Evolutionary conservation across 1,284 basidiomycete species (phyloP).

Genomic region (Pulchroboletus neoregius): DNA sequence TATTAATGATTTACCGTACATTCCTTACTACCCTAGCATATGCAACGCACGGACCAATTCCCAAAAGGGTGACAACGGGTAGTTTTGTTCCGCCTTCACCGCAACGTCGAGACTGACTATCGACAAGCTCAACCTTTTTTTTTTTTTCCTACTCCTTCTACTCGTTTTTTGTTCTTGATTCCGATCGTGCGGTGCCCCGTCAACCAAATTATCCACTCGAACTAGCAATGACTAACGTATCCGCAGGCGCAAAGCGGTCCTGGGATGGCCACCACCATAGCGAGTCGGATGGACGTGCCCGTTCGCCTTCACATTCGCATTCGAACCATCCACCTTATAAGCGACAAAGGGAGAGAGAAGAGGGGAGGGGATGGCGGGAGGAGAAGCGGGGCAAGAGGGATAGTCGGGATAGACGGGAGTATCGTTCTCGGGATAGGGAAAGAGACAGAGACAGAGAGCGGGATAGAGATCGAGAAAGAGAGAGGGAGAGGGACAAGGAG

Average conservation of each 20-base stretch:
- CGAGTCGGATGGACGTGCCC: constrained; percentile 36
- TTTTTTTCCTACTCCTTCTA: neutral
- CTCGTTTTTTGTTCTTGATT: constrained; percentile 10
- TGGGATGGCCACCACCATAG: constrained; percentile 56
- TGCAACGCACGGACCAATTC: constrained; percentile 21
- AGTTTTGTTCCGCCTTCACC: neutral
- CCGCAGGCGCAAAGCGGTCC: constrained; percentile 78
- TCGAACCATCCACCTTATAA: constrained; percentile 36
- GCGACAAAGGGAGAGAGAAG: constrained; percentile 50
- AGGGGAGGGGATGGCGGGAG: constrained; percentile 49
- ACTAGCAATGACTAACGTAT: constrained; percentile 69
- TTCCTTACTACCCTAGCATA: too few relatives aligned
- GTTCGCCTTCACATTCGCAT: constrained; percentile 17
- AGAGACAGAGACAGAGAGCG: constrained; percentile 6
- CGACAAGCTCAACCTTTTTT: neutral
- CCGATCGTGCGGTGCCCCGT: constrained; percentile 78
- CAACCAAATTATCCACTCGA: constrained; percentile 51
- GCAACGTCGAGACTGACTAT: neutral
- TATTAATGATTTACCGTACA: too few relatives aligned
- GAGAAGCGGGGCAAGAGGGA: constrained; percentile 36
- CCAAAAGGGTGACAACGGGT: constrained; percentile 4
- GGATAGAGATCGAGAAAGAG: constrained; percentile 8
- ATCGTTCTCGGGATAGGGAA: constrained; percentile 28
- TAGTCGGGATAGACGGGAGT: constrained; percentile 32
- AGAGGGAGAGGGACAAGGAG: constrained; percentile 11